Evolutionary conservation across 2,329 filamentous ascomycete genomes (phyloP), one percentile per base, ranked within the genome.

Genomic region (Curvularia verruculosa): DNA sequence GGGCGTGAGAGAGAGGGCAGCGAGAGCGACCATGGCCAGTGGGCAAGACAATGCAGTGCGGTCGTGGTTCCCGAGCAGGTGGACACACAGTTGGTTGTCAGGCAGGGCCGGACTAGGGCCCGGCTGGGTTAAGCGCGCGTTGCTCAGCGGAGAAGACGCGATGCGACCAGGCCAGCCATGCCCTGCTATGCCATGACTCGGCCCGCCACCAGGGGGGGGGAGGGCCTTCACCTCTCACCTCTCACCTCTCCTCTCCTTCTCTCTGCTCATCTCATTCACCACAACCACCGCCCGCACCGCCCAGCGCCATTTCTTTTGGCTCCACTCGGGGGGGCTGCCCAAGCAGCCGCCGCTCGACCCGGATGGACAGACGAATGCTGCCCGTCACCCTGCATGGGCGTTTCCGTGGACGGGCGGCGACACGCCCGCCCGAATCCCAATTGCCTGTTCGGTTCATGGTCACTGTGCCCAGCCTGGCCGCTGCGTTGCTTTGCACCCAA

Each of bases 11-110:
- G 56, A 49, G 48, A 21, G 24, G 43, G 19, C 50, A 60, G 36
- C 49, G 46, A 52, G 47, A 55, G 53, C 49, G 31, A 51, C 44
- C 61, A 63, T 63, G 46, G 28, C 52, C 56, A 40, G 28, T 54
- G 41, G 52, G 53, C 21, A 45, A 53, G 46, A 40, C 36, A 61
- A 46, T 52, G 54, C 31, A 24, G 31, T 39, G 24, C 34, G 13
- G 24, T 51, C 26, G 47, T 36, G 44, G 41, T 43, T 24, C 52
- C 29, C 52, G 48, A 52, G 12, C 31, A 12, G 31, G 31, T 34
- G 31, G 12, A 34, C 52, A 47, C 46, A 41, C 39, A 52, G 41
- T 56, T 44, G 54, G 41, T 56, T 44, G 54, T 52, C 54, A 49
- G 45, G 47, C 53, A 51, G 41, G 54, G 28, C 43, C 44, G 52